Evolutionary conservation across 163 green algal species (phyloP), one percentile per base, ranked within the genome.

Genomic region (Chloromonas sp.): DNA sequence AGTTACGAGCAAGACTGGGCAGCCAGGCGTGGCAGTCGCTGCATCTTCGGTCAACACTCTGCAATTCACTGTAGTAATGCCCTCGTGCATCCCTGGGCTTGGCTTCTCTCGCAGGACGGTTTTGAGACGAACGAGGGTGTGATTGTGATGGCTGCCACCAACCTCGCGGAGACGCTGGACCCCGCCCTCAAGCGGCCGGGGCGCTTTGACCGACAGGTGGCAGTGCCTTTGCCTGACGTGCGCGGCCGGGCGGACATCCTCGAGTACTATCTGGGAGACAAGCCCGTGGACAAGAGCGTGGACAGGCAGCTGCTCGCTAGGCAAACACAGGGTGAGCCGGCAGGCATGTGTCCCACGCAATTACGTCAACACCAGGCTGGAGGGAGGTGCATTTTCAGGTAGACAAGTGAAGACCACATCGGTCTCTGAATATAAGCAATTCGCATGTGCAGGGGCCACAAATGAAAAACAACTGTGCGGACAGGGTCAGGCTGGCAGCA

Each of bases 121-220:
- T 98, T 98, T 84, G 93, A 98, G 81, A 85, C 92, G 60, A 97
- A 95, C 81, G 92, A 96, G 70, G 96, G 96, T 71, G 93, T 99
- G 78, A 98, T 99, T 81, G 97, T 99, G 1, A 95, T 99, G 85
- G 97, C 95, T 8, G 97, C 97, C 78, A 99, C 97, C 74, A 99
- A 99, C 90, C 81, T 99, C 57, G 91, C 95, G 3, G 97, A 99
- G 81, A 94, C 92, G 14, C 92, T 99, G 74, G 97, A 99, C 90
- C 87, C 93, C 13, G 97, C 97, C 5, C 92, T 99, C 59, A 98
- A 97, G 95, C 2, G 97, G 91, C 82, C 91, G 0, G 91, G 91
- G 3, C 91, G 97, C 60, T 98, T 99, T 83, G 96, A 99, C 89
- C 87, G 96, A 0, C 93, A 96, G 87, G 95, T 99, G 60, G 93